These are phyloP conservation scores for Populus tremula DNA, from an alignment of 345 rosid species.

Conservation along the genomic window DNA sequence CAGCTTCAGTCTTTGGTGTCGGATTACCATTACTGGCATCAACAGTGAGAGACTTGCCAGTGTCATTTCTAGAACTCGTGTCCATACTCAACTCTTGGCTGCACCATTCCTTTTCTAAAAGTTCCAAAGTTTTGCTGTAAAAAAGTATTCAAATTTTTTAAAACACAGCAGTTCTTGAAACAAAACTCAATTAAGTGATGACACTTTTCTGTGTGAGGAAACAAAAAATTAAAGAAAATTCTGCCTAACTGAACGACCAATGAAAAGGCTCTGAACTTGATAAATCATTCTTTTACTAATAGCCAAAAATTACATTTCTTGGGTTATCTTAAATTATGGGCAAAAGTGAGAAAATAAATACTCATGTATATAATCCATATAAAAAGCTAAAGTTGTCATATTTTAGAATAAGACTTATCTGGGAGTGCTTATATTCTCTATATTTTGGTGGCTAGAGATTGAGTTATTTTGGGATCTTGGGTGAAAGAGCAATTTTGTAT, in stretches of 20 bases:
- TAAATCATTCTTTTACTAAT: too few species aligned
- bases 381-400: too few species aligned
- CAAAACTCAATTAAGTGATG: neutral
- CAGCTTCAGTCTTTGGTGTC: constrained; percentile 38
- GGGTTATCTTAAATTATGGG: too few species aligned
- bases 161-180: neutral
- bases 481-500: too few species aligned
- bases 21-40: neutral
- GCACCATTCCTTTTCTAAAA: neutral
- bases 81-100: neutral
- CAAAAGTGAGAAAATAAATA: too few species aligned
- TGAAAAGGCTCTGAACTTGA: neutral
- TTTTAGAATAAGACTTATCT: too few species aligned
- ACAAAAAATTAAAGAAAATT: too few species aligned
- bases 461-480: too few species aligned
- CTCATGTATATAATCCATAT: too few species aligned
- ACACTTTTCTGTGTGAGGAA: neutral
- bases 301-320: too few species aligned
- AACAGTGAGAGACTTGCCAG: constrained; percentile 22
- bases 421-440: too few species aligned
- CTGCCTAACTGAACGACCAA: neutral
- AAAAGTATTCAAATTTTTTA: neutral
- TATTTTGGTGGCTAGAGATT: too few species aligned
- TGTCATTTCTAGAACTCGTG: constrained; percentile 48
- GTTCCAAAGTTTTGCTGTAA: neutral